Percentiles rank a stretch among this genome's conserved stretches.
Conservation (phyloP, 2,329 filamentous ascomycete genomes). For the Exophiala viscosa region DNA sequence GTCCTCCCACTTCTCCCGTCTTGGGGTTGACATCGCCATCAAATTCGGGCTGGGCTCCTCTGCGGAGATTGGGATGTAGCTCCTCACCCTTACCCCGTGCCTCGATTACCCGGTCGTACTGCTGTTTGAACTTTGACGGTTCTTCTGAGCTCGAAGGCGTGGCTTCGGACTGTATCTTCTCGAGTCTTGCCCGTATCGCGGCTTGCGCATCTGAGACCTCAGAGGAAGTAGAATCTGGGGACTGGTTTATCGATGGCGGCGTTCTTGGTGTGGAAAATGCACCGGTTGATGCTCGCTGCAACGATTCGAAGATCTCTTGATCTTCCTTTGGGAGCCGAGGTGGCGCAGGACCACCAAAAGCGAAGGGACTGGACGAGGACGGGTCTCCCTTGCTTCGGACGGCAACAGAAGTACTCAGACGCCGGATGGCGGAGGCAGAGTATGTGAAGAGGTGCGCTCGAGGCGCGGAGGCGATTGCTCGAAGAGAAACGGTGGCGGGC, state of each 20-base stretch:
- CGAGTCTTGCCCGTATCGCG: constrained; percentile 24
- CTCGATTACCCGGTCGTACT: constrained; percentile 44
- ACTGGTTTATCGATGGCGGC: constrained; percentile 48
- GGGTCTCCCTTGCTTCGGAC: neutral
- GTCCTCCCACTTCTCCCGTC: constrained; percentile 92
- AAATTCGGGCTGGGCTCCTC: constrained; percentile 84
- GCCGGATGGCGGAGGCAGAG: neutral
- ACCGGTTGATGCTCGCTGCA: constrained; percentile 73
- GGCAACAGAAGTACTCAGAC: neutral
- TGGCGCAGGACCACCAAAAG: constrained; percentile 57
- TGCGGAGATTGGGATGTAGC: constrained; percentile 66
- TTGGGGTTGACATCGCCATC: constrained; percentile 86
- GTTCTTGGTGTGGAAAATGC: constrained; percentile 66
- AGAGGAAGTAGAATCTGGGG: constrained; percentile 38
- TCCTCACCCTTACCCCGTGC: constrained; percentile 60
- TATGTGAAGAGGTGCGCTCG: constrained; percentile 12
- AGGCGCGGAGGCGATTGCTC: constrained; percentile 1
- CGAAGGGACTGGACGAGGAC: constrained; percentile 5
- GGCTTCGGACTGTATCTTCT: constrained; percentile 6
- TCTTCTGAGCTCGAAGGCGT: neutral
- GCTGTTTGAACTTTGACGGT: constrained; percentile 8
- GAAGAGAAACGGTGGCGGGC: neutral
- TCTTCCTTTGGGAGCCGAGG: constrained; percentile 83
- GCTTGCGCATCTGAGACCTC: constrained; percentile 23
- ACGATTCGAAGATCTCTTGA: constrained; percentile 83